These are phyloP conservation scores for Axilococcus clingmanii DNA, from an alignment of 139 green algal genomes.

Conservation along the genomic window DNA sequence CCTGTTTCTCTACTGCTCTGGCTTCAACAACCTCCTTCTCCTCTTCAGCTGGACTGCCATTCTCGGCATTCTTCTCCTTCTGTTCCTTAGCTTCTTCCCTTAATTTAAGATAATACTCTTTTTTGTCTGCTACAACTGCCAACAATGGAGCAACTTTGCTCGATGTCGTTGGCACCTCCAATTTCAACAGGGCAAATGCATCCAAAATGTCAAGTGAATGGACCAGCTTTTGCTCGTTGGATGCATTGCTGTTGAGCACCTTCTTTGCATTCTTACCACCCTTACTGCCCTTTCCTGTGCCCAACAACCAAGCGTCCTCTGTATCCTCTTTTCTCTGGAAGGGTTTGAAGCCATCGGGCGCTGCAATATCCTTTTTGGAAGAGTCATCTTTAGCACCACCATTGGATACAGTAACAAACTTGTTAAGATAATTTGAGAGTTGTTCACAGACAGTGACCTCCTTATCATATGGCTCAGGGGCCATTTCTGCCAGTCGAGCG, in stretches of 20 bases:
- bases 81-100: conserved; percentile 9
- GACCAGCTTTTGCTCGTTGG: conserved; percentile 6
- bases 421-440: conserved; percentile 17
- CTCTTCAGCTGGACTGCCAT: not conserved
- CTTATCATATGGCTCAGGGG: conserved; percentile 24
- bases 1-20: not conserved
- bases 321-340: conserved; percentile 14
- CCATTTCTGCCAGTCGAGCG: conserved; percentile 11
- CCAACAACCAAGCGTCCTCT: conserved; percentile 30
- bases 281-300: conserved; percentile 9
- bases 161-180: conserved; percentile 13
- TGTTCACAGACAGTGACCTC: conserved; percentile 29
- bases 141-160: conserved; percentile 3
- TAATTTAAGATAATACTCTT: conserved; percentile 19
- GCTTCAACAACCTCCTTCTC: conserved; percentile 4
- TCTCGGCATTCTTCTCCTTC: conserved; percentile 1
- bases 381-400: not conserved
- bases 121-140: conserved; percentile 10
- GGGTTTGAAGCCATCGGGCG: conserved; percentile 18
- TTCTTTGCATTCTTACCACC: conserved; percentile 22
- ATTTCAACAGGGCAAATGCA: conserved; percentile 16
- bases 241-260: not conserved
- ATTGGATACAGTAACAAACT: conserved; percentile 6
- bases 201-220: conserved; percentile 31
- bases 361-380: not conserved